Percentiles rank a stretch among this genome's conserved stretches.
Conservation (phyloP, 129 eudicot genomes). For the Silybum marianum region DNA sequence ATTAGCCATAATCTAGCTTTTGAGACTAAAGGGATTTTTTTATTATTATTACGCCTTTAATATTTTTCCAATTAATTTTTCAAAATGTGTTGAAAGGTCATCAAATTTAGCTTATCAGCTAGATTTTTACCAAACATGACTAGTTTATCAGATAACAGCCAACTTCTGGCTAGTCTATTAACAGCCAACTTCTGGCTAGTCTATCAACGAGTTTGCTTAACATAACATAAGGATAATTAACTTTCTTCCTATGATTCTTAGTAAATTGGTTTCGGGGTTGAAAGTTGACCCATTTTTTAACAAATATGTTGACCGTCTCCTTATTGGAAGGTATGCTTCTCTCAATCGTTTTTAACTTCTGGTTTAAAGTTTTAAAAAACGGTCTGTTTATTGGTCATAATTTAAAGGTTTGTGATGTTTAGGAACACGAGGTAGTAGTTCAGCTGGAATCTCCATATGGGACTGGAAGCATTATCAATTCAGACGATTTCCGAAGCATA, state of each 20-base stretch:
- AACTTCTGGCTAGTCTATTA: background rate
- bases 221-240: background rate
- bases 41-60: background rate
- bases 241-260: background rate
- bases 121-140: background rate
- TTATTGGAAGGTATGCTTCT: background rate
- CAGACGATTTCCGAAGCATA: constrained; percentile 39
- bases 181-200: background rate
- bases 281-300: too few species aligned
- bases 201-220: background rate
- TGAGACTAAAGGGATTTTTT: too few species aligned
- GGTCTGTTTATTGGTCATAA: background rate
- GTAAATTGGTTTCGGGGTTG: background rate
- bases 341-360: background rate
- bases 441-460: constrained; percentile 37
- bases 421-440: constrained; percentile 54
- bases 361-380: background rate
- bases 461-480: constrained; percentile 40
- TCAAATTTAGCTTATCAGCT: background rate
- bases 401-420: constrained; percentile 18
- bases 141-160: too few species aligned
- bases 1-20: too few species aligned
- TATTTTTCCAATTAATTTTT: too few species aligned
- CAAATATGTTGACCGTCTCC: background rate
- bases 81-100: background rate